Evolutionary conservation across 495 filamentous ascomycete genomes (phyloP).

Genomic region (Penicillium riverlandense): DNA sequence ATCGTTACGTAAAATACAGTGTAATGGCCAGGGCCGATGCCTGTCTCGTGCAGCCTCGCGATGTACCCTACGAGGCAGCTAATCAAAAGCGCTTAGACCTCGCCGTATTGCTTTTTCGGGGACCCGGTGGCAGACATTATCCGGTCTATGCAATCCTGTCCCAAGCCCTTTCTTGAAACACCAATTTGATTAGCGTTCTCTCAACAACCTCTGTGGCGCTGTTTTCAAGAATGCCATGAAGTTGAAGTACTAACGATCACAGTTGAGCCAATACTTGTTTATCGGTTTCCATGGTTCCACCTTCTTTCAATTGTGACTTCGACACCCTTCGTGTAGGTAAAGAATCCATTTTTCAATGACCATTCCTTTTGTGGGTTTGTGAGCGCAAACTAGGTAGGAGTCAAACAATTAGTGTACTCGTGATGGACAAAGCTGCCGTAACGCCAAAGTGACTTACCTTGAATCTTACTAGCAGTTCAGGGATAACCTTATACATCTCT

Average conservation of each 20-base stretch:
- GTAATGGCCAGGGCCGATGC: no score
- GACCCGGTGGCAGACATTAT: rapidly evolving
- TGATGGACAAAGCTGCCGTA: neutral
- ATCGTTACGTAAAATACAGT: no score
- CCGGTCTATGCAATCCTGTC: no score
- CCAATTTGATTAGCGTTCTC: no score
- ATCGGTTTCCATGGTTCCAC: neutral
- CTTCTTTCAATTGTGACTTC: neutral
- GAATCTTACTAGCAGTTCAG: conserved; percentile 10
- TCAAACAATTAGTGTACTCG: neutral
- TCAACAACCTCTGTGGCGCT: no score
- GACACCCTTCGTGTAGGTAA: conserved; percentile 1
- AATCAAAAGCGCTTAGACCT: no score
- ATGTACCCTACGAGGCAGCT: no score
- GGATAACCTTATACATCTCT: conserved; percentile 24
- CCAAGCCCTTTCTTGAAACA: no score
- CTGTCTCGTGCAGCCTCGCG: no score
- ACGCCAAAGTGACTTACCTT: conserved; percentile 5
- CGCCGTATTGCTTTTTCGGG: no score
- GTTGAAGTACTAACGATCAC: neutral
- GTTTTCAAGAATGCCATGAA: no score
- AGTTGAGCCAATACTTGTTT: neutral
- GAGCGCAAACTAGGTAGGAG: neutral
- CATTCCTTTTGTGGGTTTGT: neutral
- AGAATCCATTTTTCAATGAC: conserved; percentile 1